Evolutionary conservation across 208 protist species (phyloP), one percentile per base, ranked within the genome.

Genomic region (Herpetomonas muscarum): DNA sequence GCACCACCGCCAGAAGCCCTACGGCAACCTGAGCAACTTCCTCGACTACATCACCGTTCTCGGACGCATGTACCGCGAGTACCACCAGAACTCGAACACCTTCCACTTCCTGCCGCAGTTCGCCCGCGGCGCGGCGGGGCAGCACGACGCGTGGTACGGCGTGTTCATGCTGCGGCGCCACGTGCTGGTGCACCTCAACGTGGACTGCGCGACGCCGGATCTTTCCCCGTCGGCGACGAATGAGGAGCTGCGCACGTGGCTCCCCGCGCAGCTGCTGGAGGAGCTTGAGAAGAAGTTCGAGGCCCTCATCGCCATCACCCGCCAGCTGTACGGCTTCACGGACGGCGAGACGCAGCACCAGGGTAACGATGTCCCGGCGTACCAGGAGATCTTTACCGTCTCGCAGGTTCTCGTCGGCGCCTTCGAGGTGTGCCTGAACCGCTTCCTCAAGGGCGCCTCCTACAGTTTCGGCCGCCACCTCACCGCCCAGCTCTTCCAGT

Each of bases 381-480:
- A 95, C 67, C 98, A 99, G 46, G 98, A 99, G 70, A 41, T 99
- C 10, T 91, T 99, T 46, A 85, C 96, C 9, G 87, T 97, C 5
- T 98, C 98, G 13, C 93, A 99, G 67, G 74, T 92, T 42, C 71
- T 93, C 32, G 81, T 94, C 41, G 92, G 90, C 42, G 75, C 81
- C 56, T 87, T 98, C 52, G 93, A 96, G 77, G 87, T 88, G 65
- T 87, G 84, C 64, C 55, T 97, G 28, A 81, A 85, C 54, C 76
- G 81, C 49, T 85, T 71, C 58, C 65, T 92, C 62, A 67, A 70
- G 28, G 59, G 41, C 37, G 60, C 90, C 26, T 51, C 50, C 6
- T 79, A 76, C 61, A 70, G 74, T 39, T 45, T 97, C 7, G 83
- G 62, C 36, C 68, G 66, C 15, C 70, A 85, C 56, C 61, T 89